Base-by-base conservation (phyloP, 169 alveolate species). In the Plasmodium vivax region DNA sequence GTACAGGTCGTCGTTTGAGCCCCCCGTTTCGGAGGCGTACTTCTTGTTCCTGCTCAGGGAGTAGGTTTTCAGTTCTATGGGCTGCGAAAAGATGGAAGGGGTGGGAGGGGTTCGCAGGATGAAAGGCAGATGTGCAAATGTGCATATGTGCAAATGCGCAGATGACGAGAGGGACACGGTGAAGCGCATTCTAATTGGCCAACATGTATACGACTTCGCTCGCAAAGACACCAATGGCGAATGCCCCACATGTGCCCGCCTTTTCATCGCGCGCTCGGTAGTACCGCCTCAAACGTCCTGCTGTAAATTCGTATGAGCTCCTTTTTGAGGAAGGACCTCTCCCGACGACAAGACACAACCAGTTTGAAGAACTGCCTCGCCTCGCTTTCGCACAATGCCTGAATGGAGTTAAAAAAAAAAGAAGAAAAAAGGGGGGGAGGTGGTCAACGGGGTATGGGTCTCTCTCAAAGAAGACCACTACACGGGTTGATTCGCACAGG, bases 281-380 rank as follows among this genome's bases (percentile, higher is more conserved):
- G 23, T 85, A 85, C 93, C 71, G 93, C 79, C 80, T 74, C 34
- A 77, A 85, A 85, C 9, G 41, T 85, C 32, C 85, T 47, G 71
- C 85, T 85, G 45, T 85, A 85, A 4, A 85, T 74, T 54, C 80
- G 23, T 43, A 74, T 75, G 58, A 85, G 12, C 79, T 85, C 87
- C 74, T 54, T 85, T 85, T 79, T 85, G 71, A 85, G 82, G 47
- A 85, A 71, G 62, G 87, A 51, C 77, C 27, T 75, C 43, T 85
- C 93, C 71, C 87, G 58, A 19, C 85, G 58, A 79, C 93, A 85
- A 23, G 93, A 85, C 54, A 85, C 43, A n/a, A 85, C 87, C 68
- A 85, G 27, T 74, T 85, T 85, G 56, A 85, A 85, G 23, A 75
- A 32, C 16, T 38, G 81, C 12, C 23, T 75, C 27, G 82, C 30